Conservation (phyloP, 2,329 filamentous ascomycete genomes). For the Zymoseptoria passerinii region DNA sequence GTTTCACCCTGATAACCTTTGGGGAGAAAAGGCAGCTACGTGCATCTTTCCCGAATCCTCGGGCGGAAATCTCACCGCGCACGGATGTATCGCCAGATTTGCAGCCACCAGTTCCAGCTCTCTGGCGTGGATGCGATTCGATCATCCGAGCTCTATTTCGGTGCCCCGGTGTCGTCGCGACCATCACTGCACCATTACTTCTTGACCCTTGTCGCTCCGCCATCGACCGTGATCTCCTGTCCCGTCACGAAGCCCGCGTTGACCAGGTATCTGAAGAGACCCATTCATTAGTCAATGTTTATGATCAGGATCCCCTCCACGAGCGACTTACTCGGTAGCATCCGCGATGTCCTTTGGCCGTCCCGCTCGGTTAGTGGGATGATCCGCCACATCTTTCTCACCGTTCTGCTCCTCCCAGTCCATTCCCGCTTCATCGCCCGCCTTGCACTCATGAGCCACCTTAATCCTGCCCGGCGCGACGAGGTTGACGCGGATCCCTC, state of each 20-base stretch:
- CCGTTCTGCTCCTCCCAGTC: constrained; percentile 36
- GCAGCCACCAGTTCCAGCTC: too few relatives aligned
- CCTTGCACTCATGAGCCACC: constrained; percentile 36
- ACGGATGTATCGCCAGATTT: too few relatives aligned
- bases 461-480: constrained; percentile 46
- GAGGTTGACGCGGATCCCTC: constrained; percentile 39
- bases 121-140: too few relatives aligned
- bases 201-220: constrained; percentile 32
- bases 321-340: constrained; percentile 28
- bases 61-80: too few relatives aligned
- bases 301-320: not conserved
- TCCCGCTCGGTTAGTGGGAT: constrained; percentile 43
- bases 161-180: too few relatives aligned
- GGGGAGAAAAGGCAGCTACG: too few relatives aligned
- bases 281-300: not conserved
- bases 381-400: constrained; percentile 39
- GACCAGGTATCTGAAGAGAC: constrained; percentile 21
- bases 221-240: constrained; percentile 39
- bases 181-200: constrained; percentile 13
- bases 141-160: too few relatives aligned
- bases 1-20: too few relatives aligned
- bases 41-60: too few relatives aligned
- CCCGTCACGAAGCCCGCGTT: constrained; percentile 36
- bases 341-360: constrained; percentile 39
- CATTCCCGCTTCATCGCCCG: constrained; percentile 33